phyloP scores from a whole-genome alignment of 169 alveolate genomes.

The Perkinsus chesapeaki region DNA sequence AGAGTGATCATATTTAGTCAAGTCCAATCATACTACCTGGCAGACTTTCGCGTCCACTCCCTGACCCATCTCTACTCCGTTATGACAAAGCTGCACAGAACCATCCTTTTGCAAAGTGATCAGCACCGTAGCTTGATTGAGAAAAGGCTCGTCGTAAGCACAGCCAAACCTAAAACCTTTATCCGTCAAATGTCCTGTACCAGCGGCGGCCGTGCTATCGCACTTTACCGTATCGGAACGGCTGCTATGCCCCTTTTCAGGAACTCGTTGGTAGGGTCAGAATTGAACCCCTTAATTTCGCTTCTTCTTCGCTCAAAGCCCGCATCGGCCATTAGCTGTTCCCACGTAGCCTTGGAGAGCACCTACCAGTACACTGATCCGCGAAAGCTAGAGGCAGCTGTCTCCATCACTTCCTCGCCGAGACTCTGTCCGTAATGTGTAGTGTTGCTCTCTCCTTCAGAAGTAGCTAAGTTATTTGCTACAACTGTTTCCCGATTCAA shows the following conservation, averaged over 20 bases:
- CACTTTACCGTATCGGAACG: conserved; percentile 16
- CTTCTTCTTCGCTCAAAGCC: neutral
- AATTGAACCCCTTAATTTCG: neutral
- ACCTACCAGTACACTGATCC: neutral
- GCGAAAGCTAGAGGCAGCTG: neutral
- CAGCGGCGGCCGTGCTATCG: neutral
- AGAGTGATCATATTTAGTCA: too few species aligned
- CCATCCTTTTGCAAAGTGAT: conserved; percentile 27
- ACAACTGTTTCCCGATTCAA: neutral
- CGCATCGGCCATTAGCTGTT: neutral
- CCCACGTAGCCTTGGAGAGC: neutral
- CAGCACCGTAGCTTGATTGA: conserved; percentile 30
- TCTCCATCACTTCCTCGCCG: neutral
- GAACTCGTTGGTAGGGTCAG: neutral
- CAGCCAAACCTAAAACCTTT: too few species aligned
- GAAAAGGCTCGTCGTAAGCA: conserved; percentile 20
- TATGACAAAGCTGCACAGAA: conserved; percentile 16
- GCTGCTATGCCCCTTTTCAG: conserved; percentile 29
- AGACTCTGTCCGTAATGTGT: neutral
- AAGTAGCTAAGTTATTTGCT: neutral
- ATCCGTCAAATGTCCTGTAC: conserved; percentile 9
- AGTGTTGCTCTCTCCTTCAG: neutral
- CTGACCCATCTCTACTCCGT: conserved; percentile 34
- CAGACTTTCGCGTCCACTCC: conserved; percentile 29
- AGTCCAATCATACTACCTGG: neutral